Evolutionary conservation across 257 asterid species (phyloP).

Genomic region (Solanum habrochaites): DNA sequence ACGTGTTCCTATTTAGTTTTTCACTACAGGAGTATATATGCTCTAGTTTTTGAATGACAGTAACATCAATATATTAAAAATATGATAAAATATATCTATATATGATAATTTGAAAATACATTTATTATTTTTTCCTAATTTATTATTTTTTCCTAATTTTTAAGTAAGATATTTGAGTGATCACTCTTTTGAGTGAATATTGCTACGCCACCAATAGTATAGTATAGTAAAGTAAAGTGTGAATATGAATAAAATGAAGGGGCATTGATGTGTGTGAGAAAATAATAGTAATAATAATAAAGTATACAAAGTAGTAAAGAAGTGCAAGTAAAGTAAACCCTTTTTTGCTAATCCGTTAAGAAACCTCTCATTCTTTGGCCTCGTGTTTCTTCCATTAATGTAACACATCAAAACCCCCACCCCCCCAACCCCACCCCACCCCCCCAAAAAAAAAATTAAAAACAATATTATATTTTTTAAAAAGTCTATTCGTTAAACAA

Average conservation of each 20-base stretch:
- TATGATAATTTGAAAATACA: no score
- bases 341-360: background rate
- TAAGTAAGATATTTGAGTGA: background rate
- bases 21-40: no score
- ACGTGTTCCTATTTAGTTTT: no score
- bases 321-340: background rate
- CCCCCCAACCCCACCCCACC: no score
- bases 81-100: no score
- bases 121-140: no score
- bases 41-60: no score
- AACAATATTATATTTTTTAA: no score
- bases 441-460: no score
- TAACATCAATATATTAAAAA: fast-evolving
- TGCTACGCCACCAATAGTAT: background rate
- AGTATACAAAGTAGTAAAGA: background rate
- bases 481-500: no score
- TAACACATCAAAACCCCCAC: background rate
- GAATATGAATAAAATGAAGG: background rate
- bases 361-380: background rate
- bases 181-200: background rate
- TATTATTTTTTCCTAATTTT: no score
- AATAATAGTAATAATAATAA: background rate
- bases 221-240: background rate
- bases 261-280: background rate
- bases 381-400: background rate